Evolutionary conservation across 2,329 filamentous ascomycete genomes (phyloP).

Genomic region (Penicillium sumatraense): DNA sequence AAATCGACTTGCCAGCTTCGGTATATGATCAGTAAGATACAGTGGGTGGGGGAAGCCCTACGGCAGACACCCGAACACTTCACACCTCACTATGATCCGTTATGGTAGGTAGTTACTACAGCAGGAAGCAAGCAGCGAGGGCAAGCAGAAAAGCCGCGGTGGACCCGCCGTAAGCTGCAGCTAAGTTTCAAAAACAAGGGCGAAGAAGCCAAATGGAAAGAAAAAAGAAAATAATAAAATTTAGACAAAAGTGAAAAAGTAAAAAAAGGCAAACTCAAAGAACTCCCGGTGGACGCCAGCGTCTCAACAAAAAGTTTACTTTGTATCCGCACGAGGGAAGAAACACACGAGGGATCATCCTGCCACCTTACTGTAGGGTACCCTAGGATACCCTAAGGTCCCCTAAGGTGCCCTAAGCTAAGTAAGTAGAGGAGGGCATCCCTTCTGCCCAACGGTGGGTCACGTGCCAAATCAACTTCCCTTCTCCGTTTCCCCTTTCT

Average conservation of each 20-base stretch:
- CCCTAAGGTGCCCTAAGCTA: too few relatives aligned
- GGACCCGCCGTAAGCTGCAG: conserved; percentile 4
- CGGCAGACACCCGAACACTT: neutral
- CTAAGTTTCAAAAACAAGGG: conserved; percentile 4
- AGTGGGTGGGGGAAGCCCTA: neutral
- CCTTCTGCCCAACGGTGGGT: too few relatives aligned
- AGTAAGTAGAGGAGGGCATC: too few relatives aligned
- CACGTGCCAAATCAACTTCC: too few relatives aligned
- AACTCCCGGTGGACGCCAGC: conserved; percentile 12
- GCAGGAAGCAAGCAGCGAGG: neutral
- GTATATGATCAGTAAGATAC: conserved; percentile 1
- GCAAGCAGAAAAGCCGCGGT: conserved; percentile 2
- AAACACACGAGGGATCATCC: conserved; percentile 1
- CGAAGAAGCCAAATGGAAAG: conserved; percentile 1
- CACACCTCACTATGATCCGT: neutral
- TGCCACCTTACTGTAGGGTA: too few relatives aligned
- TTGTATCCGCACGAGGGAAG: neutral
- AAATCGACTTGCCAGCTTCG: neutral
- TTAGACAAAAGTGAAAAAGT: too few relatives aligned
- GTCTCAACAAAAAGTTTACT: conserved; percentile 15
- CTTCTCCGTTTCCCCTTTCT: neutral
- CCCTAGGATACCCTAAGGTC: too few relatives aligned
- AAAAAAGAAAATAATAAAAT: conserved; percentile 6
- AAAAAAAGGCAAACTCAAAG: conserved; percentile 11
- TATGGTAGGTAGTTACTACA: too few relatives aligned